Conservation (phyloP, 345 rosid species). For the Gossypium arboreum region DNA sequence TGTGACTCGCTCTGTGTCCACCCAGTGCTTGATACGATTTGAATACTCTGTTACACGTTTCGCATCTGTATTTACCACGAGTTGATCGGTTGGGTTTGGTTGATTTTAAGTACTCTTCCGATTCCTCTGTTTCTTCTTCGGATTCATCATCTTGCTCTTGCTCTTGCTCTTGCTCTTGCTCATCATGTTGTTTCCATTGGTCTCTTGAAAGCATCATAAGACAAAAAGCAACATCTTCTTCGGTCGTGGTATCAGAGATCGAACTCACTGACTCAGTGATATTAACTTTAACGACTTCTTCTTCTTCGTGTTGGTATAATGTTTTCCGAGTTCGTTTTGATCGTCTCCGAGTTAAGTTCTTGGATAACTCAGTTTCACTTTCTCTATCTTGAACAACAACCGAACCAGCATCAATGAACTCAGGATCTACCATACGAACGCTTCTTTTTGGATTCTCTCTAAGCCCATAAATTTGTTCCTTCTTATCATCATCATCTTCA, state of each 20-base stretch:
- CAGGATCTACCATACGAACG: slow-evolving; percentile 58
- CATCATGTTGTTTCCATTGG: slow-evolving; percentile 48
- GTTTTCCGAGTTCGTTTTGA: slow-evolving; percentile 57
- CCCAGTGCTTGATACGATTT: slow-evolving; percentile 94
- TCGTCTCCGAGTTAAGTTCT: slow-evolving; percentile 59
- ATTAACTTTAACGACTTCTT: slow-evolving; percentile 17
- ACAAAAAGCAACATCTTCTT: slow-evolving; percentile 87
- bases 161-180: not conserved
- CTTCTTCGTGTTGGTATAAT: slow-evolving; percentile 13
- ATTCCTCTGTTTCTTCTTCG: slow-evolving; percentile 41
- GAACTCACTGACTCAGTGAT: slow-evolving; percentile 62
- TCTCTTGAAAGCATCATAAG: slow-evolving; percentile 91
- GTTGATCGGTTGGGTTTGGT: slow-evolving; percentile 27
- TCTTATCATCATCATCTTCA: slow-evolving; percentile 33
- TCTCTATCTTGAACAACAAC: slow-evolving; percentile 61
- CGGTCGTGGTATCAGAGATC: slow-evolving; percentile 69
- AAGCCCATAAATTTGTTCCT: slow-evolving; percentile 30
- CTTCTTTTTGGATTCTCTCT: slow-evolving; percentile 59
- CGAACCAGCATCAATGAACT: slow-evolving; percentile 50
- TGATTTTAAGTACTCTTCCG: slow-evolving; percentile 28
- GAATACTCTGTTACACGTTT: slow-evolving; percentile 74
- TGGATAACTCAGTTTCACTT: slow-evolving; percentile 79
- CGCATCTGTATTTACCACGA: slow-evolving; percentile 65
- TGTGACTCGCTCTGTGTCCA: slow-evolving; percentile 91
- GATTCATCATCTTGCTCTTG: slow-evolving; percentile 22